Base-by-base conservation (phyloP, 176 grass and related monocot genomes). In the Eragrostis curvula region DNA sequence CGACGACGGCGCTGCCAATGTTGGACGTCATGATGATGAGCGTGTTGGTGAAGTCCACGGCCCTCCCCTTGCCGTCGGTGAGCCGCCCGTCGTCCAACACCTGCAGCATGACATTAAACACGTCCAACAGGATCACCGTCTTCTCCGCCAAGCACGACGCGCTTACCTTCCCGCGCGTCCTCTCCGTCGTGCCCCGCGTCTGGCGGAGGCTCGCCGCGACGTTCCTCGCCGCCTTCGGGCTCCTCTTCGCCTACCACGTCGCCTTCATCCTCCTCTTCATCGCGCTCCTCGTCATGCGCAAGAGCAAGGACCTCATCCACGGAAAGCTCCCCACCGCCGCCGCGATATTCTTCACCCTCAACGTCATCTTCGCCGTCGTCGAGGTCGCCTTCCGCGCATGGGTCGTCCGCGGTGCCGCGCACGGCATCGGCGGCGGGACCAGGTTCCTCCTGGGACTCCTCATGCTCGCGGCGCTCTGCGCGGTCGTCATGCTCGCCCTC, bases 121-220 rank as follows among this genome's bases (percentile, higher is more conserved):
- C n/a, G n/a, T n/a, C n/a, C n/a, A n/a, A n/a, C n/a, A n/a, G n/a
- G n/a, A n/a, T n/a, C n/a, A n/a, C 93, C 84, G 64, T 95, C 81
- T 98, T 95, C 89, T 90, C 96, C 71, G 85, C 87, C 58, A 95
- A 95, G 78, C 70, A 10, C 82, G 89, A 92, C 77, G 91, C 86
- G 4, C 93, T 98, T 73, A 29, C 92, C 82, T 95, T 98, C 92
- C 86, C 92, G 85, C n/a, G n/a, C 3, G 96, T 98, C 4, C 83
- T 98, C 68, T 86, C 90, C 73, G 96, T 98, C 30, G 96, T 98
- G n/a, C 96, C 96, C 0, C 89, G 89, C 81, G 96, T 98, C 51
- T 98, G 96, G 96, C 81, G 93, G 9, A 73, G 92, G 24, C 90
- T 98, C 57, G 91, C 92, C 14, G 88, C 69, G 20, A 98, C 95